Conservation (phyloP, 208 protist species). For the Acanthamoeba lenticulata region DNA sequence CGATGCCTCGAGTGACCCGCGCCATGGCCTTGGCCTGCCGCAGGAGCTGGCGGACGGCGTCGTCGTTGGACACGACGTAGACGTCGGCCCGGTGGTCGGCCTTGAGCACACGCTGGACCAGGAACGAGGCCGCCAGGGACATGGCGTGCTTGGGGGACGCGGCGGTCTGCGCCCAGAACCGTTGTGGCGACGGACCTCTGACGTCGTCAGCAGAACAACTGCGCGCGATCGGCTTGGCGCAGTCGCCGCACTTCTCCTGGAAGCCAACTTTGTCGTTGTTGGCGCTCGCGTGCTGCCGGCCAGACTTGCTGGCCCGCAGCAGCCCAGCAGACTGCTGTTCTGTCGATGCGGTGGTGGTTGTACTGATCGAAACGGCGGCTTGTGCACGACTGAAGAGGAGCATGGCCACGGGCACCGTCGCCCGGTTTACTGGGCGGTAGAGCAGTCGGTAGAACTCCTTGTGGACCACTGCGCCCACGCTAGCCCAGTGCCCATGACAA, state of each 20-base stretch:
- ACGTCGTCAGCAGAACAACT: background rate
- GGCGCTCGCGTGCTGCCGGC: background rate
- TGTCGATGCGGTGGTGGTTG: background rate
- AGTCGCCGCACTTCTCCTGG: background rate
- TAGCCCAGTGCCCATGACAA: background rate
- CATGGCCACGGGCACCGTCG: background rate
- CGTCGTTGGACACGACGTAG: background rate
- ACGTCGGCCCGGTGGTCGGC: background rate
- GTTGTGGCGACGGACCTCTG: background rate
- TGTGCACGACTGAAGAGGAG: slow-evolving; percentile 6
- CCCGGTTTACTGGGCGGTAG: background rate
- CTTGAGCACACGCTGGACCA: background rate
- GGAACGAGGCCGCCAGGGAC: background rate
- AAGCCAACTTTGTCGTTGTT: background rate
- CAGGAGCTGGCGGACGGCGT: background rate
- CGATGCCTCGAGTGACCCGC: background rate
- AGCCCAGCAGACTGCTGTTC: background rate
- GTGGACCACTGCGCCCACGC: background rate
- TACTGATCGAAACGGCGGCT: too few relatives aligned
- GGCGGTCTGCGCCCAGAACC: background rate
- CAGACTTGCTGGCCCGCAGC: background rate
- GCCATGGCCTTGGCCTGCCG: background rate
- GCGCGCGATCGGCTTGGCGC: background rate
- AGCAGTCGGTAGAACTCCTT: background rate
- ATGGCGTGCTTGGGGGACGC: background rate